phyloP scores from a whole-genome alignment of 306 rosid genomes.

The Datisca glomerata region DNA sequence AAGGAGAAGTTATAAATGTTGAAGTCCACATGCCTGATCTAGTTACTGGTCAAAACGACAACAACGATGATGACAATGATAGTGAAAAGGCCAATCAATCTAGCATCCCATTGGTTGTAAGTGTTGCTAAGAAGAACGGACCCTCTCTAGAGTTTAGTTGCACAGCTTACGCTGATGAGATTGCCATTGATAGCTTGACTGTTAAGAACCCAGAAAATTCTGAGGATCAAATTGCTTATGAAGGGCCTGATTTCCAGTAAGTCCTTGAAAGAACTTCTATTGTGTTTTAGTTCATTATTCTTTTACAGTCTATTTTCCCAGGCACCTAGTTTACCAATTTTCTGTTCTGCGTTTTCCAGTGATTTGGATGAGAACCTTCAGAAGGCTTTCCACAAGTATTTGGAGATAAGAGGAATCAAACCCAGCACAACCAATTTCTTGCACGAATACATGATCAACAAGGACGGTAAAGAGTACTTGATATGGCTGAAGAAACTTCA shows the following conservation, averaged over 20 bases:
- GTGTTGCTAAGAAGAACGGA: constrained; percentile 51
- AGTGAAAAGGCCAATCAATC: constrained; percentile 39
- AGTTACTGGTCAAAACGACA: constrained; percentile 43
- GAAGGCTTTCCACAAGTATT: constrained; percentile 69
- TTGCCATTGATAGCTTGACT: constrained; percentile 52
- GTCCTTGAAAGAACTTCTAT: no score
- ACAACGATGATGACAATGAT: constrained; percentile 20
- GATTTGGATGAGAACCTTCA: constrained; percentile 79
- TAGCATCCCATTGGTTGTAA: constrained; percentile 58
- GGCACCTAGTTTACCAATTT: constrained; percentile 1
- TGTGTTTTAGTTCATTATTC: no score
- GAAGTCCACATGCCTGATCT: constrained; percentile 51
- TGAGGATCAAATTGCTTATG: constrained; percentile 66
- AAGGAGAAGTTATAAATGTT: constrained; percentile 47
- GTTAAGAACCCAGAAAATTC: constrained; percentile 47
- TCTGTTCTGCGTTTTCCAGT: constrained; percentile 18
- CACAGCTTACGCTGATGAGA: constrained; percentile 69
- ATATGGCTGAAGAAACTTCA: constrained; percentile 67
- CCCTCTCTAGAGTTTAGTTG: constrained; percentile 54
- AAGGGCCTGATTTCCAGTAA: constrained; percentile 92
- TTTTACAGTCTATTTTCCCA: no score
- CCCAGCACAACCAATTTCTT: constrained; percentile 73
- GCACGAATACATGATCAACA: constrained; percentile 96
- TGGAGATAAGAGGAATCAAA: constrained; percentile 86
- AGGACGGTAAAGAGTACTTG: constrained; percentile 72